Base-by-base conservation (phyloP, 768 basidiomycete genomes). In the Boletus sp. region DNA sequence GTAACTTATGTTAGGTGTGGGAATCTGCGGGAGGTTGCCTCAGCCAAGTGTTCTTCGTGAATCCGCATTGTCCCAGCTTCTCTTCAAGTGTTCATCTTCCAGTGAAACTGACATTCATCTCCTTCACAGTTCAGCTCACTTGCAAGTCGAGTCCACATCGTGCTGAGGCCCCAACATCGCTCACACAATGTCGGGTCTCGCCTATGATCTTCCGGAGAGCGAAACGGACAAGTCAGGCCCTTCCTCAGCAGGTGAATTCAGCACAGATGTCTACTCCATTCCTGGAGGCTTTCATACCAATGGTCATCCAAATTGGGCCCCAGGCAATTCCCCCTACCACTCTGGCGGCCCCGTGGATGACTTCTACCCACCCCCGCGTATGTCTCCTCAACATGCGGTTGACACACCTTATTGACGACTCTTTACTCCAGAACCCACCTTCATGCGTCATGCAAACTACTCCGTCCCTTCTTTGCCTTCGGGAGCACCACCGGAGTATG, bases 381-480 rank as follows among this genome's bases (percentile, higher is more conserved):
- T 32, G 71, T 67, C 36, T 41, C 45, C 28, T 35, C 44, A 44
- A n/a, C 33, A 46, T 45, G 14, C 12, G 28, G 20, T 39, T 42
- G 24, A 55, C 51, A 9, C 41, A 54, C 17, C 33, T 46, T 58
- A 44, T 57, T 58, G 54, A 67, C 40, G 29, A 32, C 4, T 29
- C 30, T 33, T 52, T 39, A 8, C 35, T 56, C 33, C 53, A 70
- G 66, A 64, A 44, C 50, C 62, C n/a, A 32, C 58, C 17, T 58
- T 80, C 56, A 77, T 75, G 73, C 74, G 76, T 48, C 77, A 80
- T 58, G 64, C 73, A 40, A 82, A 83, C 59, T 74, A 70, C 52
- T 84, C 81, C 4, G 77, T 76, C 11, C 79, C 81, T 37, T 75
- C 78, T 30, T 66, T 82, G 30, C 71, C 78, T 37, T 73, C 77